Conservation (phyloP, 148 eudicot species). For the Beta vulgaris region DNA sequence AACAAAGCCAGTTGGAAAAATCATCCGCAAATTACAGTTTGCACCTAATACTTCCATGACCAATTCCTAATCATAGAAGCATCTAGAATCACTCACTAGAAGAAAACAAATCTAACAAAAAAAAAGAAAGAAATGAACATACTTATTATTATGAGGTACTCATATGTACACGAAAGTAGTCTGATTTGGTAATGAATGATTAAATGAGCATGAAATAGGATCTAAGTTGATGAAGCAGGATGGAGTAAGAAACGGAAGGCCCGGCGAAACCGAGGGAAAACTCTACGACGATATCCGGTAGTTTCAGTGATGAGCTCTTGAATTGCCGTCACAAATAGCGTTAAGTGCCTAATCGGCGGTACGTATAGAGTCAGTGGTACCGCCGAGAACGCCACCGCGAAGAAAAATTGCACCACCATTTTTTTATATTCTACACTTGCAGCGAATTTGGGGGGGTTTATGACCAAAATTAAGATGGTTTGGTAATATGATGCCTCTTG, state of each 20-base stretch:
- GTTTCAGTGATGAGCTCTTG: slow-evolving; percentile 27
- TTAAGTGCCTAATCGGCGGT: slow-evolving; percentile 39
- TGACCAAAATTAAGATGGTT: no score
- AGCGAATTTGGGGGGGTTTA: no score
- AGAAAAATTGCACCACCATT: slow-evolving; percentile 32
- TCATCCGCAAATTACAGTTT: neutral
- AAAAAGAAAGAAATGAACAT: neutral
- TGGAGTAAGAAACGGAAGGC: slow-evolving; percentile 24
- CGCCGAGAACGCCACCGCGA: slow-evolving; percentile 48
- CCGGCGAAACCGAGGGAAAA: slow-evolving; percentile 23
- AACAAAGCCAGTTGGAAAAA: neutral
- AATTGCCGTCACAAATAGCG: slow-evolving; percentile 32
- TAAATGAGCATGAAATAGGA: no score
- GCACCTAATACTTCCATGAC: neutral
- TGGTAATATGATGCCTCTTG: neutral
- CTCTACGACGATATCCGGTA: slow-evolving; percentile 19
- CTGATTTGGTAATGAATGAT: neutral
- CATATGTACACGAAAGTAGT: neutral
- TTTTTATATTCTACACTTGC: neutral
- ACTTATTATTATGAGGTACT: no score
- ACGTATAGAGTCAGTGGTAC: slow-evolving; percentile 40
- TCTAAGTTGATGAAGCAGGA: neutral
- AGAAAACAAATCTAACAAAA: neutral
- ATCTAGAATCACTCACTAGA: neutral
- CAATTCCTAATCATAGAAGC: neutral